Conservation (phyloP, 2,329 filamentous ascomycete genomes). For the Arachnopeziza araneosa region DNA sequence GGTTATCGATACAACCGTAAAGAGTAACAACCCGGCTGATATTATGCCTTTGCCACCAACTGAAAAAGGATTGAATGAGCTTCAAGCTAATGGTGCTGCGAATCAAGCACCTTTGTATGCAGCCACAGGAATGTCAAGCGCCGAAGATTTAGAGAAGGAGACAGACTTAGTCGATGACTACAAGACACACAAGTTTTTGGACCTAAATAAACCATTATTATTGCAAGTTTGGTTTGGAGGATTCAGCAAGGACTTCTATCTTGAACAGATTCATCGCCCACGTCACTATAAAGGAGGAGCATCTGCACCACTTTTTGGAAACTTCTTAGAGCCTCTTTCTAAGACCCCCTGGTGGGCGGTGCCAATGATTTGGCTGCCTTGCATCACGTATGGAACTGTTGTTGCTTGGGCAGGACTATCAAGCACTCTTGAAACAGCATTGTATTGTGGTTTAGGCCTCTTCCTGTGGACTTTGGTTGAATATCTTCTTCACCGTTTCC, state of each 20-base stretch:
- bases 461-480: conserved; percentile 85
- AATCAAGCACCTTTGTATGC: conserved; percentile 41
- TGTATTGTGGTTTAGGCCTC: conserved; percentile 66
- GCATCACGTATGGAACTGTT: conserved; percentile 65
- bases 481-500: conserved; percentile 79
- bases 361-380: conserved; percentile 79
- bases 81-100: conserved; percentile 34
- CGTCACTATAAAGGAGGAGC: conserved; percentile 91
- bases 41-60: conserved; percentile 49
- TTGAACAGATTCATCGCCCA: conserved; percentile 92
- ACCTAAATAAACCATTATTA: conserved; percentile 78
- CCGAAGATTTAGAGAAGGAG: conserved; percentile 79
- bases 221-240: conserved; percentile 83
- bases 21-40: conserved; percentile 32
- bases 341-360: conserved; percentile 94
- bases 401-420: conserved; percentile 58
- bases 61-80: conserved; percentile 40
- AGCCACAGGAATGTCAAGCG: conserved; percentile 80
- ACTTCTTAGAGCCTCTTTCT: conserved; percentile 95
- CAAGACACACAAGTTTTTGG: conserved; percentile 88
- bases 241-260: conserved; percentile 93
- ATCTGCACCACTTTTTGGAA: conserved; percentile 91
- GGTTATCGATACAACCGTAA: conserved; percentile 32
- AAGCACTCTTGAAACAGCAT: conserved; percentile 40
- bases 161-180: conserved; percentile 75